Evolutionary conservation across 1,139 yeast species (phyloP), one percentile per base, ranked within the genome.

Genomic region (Taphrina flavorubra): DNA sequence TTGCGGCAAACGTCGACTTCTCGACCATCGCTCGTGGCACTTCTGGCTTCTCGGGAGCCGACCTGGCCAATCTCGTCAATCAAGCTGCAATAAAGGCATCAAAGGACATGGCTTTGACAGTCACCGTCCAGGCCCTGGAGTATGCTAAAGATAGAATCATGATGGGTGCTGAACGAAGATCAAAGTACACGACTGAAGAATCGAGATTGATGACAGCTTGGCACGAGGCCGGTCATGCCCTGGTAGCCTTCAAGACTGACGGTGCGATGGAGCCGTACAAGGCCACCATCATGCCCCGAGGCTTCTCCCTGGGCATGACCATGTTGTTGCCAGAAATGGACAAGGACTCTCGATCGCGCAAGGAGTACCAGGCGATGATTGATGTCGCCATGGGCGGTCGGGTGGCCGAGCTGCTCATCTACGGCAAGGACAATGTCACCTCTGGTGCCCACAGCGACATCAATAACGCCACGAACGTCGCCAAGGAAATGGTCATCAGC

Each of bases 341-440:
- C 79, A 92, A 95, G 81, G 94, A 90, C 71, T 98, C 94, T 76
- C 89, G 90, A 80, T 90, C 97, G 57, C 89, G 86, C 77, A 86
- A 84, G 72, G 99, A 94, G 80, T 90, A 97, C 77, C 83, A 89
- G 73, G 97, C 99, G 0, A 83, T 96, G 73, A 81, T 94, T 73
- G 99, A 94, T 78, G 99, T 94, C 66, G 92, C 97, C 78, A 94
- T 94, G 99, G 99, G 99, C 71, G 99, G 99, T 72, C 92, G 92
- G 78, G 87, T 92, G 71, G 99, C 99, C 42, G 99, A 94, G 81
- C 97, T 92, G 78, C 82, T 91, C 83, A 84, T 90, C 61, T 90
- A 90, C 76, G 99, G 99, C 1, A 84, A 87, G 60, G 97, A 91
- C 69, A 90, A 92, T 76, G 97, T 95, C 18, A 94, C 99, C 0